Conservation (phyloP, 2,329 filamentous ascomycete species). For the Colletotrichum sp. region DNA sequence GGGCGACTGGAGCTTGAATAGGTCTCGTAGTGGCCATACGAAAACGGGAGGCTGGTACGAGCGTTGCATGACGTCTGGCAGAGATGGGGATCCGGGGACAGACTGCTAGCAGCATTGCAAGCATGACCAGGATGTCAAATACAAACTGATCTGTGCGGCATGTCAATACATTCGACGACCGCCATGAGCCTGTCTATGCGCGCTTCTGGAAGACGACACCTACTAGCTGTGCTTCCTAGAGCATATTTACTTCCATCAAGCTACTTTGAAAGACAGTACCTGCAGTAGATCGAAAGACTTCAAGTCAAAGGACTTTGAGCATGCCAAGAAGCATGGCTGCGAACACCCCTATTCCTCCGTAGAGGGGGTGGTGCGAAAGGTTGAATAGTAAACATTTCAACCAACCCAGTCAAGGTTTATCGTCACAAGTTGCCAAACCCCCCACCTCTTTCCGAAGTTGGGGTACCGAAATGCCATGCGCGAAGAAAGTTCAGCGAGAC, state of each 20-base stretch:
- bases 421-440: not conserved
- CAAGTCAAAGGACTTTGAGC: not conserved
- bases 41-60: not conserved
- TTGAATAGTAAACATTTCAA: not conserved
- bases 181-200: not conserved
- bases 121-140: not conserved
- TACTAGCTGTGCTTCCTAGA: not conserved
- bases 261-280: not conserved
- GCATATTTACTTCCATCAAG: not conserved
- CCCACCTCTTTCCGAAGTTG: not conserved
- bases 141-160: not conserved
- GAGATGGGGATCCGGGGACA: not conserved
- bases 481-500: not conserved
- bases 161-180: not conserved
- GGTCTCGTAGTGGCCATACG: not conserved
- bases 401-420: not conserved
- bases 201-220: not conserved
- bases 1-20: not conserved
- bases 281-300: not conserved
- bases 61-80: not conserved
- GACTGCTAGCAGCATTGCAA: not conserved
- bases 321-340: not conserved
- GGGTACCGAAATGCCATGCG: not conserved
- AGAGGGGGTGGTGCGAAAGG: not conserved
- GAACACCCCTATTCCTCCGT: not conserved